Base-by-base conservation (phyloP, 2,329 filamentous ascomycete species). In the Cytospora mali region DNA sequence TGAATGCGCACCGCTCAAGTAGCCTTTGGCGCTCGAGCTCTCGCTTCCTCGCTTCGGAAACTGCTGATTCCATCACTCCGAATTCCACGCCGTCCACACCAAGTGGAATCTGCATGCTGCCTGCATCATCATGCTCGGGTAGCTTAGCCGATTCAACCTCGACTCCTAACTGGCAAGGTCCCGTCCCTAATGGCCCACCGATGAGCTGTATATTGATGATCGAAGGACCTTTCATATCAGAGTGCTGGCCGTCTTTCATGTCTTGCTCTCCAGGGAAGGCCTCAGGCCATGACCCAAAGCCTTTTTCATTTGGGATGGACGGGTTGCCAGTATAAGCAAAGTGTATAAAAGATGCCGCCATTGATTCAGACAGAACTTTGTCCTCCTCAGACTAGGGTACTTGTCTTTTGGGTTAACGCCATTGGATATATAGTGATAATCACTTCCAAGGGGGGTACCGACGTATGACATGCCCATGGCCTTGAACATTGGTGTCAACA, bases 381-480 rank as follows among this genome's bases (percentile, higher is more conserved):
- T 71, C 67, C 0, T 46, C 48, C 4, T 68, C 67, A 2, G 68
- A 63, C 1, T n/a, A n/a, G n/a, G n/a, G n/a, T n/a, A 70, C 48
- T 7, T 66, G 9, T 56, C 67, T n/a, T 68, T 61, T 0, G 68
- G 66, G 27, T 69, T 68, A 6, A 71, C 27, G 4, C 64, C 62
- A 18, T 71, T 69, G 57, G 67, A 69, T 14, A 73, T 55, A 56
- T 72, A 73, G 14, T 71, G 61, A 10, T 62, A 61, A 52, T 73
- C 71, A 33, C 71, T 72, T 0, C 71, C 71, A 48, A 72, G 69
- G 4, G 35, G 29, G 0, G 61, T 55, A 7, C 70, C 68, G 6
- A 72, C 9, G 25, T 68, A 73, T 0, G 70, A 69, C 71, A 72
- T 70, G 0, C 70, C 69, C 1, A 62, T 67, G 0, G 23, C 65